Base-by-base conservation (phyloP, 768 basidiomycete genomes). In the Suillus discolor region DNA sequence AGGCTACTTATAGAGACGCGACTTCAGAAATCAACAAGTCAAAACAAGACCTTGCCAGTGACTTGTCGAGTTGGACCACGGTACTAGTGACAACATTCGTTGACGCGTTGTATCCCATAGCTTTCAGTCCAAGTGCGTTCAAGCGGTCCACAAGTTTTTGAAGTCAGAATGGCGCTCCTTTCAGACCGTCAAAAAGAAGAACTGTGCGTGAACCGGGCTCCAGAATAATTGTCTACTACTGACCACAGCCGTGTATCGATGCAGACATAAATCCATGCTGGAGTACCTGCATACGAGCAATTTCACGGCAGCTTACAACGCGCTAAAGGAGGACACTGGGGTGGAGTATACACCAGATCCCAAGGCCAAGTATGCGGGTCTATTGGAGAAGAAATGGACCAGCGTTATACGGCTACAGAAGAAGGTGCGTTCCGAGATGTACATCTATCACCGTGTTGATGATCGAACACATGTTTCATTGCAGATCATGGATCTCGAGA, bases 351-450 rank as follows among this genome's bases (percentile, higher is more conserved):
- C 84, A 4, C 92, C 92, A 18, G 95, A 97, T 81, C 88, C 93
- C 28, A 94, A 92, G 74, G 88, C 93, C 61, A 91, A 93, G 75
- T 91, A 89, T 72, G 88, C 89, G 2, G 96, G 95, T 1, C 79
- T 98, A 64, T 79, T 98, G 66, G 96, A 94, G 82, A 97, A 97
- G 89, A 98, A 98, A 78, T 98, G 96, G 96, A 97, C 94, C 59
- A 93, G 91, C 73, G 94, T 97, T 41, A 96, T 98, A 65, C 86
- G 96, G 69, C 78, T 98, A 75, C 96, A 98, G 82, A 94, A 96
- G 84, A 97, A 96, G 89, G 94, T 91, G 53, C 68, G 72, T 70
- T 44, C 54, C 12, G 54, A 55, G 54, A 55, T n/a, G 54, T 55
- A 6, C 20, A 44, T 57, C 51, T 54, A 67, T 68, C 42, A n/a